These are phyloP conservation scores for Starmerella powellii DNA, from an alignment of 805 yeast species.

Conservation along the genomic window DNA sequence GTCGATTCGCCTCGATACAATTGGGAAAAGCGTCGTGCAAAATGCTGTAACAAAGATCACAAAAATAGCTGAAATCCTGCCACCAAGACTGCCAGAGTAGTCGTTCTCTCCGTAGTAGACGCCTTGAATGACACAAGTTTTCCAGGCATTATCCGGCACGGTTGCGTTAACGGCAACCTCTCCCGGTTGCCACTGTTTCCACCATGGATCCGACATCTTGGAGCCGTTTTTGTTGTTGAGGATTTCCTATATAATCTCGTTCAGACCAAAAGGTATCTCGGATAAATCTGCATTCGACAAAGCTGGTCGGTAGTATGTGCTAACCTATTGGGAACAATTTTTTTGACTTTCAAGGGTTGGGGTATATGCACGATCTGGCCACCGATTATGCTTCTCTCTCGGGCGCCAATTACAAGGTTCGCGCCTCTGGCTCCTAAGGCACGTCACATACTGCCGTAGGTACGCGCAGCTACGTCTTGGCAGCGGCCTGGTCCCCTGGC, in stretches of 20 bases:
- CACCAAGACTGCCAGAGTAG: constrained; percentile 36
- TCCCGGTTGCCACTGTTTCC: constrained; percentile 26
- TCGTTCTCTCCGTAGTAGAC: constrained; percentile 34
- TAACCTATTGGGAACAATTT: neutral
- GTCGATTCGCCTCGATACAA: constrained; percentile 23
- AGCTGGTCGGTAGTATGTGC: too few relatives aligned
- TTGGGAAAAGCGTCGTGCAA: constrained; percentile 37
- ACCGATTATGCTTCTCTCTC: too few relatives aligned
- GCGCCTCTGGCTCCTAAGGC: too few relatives aligned
- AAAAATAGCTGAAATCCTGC: constrained; percentile 46
- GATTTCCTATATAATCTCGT: neutral
- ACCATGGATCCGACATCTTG: constrained; percentile 14
- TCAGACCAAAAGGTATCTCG: too few relatives aligned
- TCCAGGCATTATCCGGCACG: constrained; percentile 32
- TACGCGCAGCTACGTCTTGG: too few relatives aligned
- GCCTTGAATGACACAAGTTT: constrained; percentile 34
- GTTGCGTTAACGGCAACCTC: constrained; percentile 23
- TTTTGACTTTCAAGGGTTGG: neutral
- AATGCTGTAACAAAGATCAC: constrained; percentile 44
- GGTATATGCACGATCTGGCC: too few relatives aligned
- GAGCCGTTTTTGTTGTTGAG: neutral
- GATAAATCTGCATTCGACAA: too few relatives aligned
- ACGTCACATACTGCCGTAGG: too few relatives aligned
- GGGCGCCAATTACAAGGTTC: too few relatives aligned
- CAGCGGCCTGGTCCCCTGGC: too few relatives aligned